Evolutionary conservation across 768 basidiomycete species (phyloP).

Genomic region (Thelephora aurantiotincta): DNA sequence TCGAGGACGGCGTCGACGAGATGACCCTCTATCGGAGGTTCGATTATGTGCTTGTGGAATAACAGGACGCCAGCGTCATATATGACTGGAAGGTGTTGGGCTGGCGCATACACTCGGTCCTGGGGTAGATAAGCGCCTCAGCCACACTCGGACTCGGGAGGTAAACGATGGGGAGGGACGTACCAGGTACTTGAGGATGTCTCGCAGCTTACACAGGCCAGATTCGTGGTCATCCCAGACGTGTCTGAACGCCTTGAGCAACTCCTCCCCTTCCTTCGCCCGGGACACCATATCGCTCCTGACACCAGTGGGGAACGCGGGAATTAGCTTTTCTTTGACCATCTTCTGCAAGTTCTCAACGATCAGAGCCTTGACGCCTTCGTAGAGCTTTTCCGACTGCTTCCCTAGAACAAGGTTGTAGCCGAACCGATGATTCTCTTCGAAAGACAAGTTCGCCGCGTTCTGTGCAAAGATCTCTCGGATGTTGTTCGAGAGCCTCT

Average conservation of each 20-base stretch:
- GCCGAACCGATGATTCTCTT: slow-evolving; percentile 88
- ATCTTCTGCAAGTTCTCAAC: slow-evolving; percentile 72
- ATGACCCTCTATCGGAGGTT: slow-evolving; percentile 70
- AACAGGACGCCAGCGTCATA: slow-evolving; percentile 71
- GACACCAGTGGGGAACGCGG: slow-evolving; percentile 67
- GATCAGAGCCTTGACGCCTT: slow-evolving; percentile 68
- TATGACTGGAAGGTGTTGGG: slow-evolving; percentile 64
- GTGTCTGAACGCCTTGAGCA: slow-evolving; percentile 68
- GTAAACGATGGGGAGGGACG: slow-evolving; percentile 3
- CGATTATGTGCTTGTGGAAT: slow-evolving; percentile 73
- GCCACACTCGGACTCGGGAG: background rate
- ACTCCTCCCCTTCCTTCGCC: slow-evolving; percentile 70
- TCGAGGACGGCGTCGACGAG: slow-evolving; percentile 70
- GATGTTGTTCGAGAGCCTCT: slow-evolving; percentile 70
- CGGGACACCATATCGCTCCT: slow-evolving; percentile 56
- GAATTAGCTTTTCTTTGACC: slow-evolving; percentile 61
- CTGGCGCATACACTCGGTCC: slow-evolving; percentile 82
- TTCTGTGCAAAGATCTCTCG: slow-evolving; percentile 92
- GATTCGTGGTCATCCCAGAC: slow-evolving; percentile 93
- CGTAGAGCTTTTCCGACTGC: slow-evolving; percentile 75
- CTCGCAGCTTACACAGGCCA: slow-evolving; percentile 77
- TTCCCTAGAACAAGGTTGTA: slow-evolving; percentile 90
- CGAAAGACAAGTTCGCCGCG: slow-evolving; percentile 75
- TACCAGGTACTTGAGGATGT: slow-evolving; percentile 95
- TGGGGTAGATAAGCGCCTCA: slow-evolving; percentile 17